These are phyloP conservation scores for Candida pseudoglaebosa DNA, from an alignment of 805 yeast species.

Conservation along the genomic window DNA sequence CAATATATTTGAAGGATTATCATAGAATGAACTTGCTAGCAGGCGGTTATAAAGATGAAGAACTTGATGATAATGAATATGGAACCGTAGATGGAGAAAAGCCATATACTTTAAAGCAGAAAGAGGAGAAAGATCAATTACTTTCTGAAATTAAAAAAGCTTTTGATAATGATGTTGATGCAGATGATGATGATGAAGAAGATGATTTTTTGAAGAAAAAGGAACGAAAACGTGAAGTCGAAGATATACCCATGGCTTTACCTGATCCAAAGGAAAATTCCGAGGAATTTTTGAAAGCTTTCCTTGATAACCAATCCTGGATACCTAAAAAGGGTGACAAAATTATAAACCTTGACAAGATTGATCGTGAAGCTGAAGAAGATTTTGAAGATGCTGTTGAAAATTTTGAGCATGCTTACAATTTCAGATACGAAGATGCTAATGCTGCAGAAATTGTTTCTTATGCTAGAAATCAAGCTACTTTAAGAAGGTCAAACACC, in stretches of 20 bases:
- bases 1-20: slow-evolving; percentile 86
- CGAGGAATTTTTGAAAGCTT: slow-evolving; percentile 69
- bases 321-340: slow-evolving; percentile 68
- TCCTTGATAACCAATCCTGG: slow-evolving; percentile 82
- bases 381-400: slow-evolving; percentile 93
- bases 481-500: slow-evolving; percentile 76
- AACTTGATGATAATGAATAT: slow-evolving; percentile 36
- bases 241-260: slow-evolving; percentile 25
- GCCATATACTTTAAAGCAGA: slow-evolving; percentile 72
- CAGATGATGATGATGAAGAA: slow-evolving; percentile 41
- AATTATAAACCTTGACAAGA: slow-evolving; percentile 46
- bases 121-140: slow-evolving; percentile 70
- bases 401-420: slow-evolving; percentile 85
- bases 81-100: slow-evolving; percentile 51
- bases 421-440: slow-evolving; percentile 92
- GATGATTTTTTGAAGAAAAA: slow-evolving; percentile 58
- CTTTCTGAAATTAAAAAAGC: slow-evolving; percentile 74
- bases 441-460: slow-evolving; percentile 86
- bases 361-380: slow-evolving; percentile 62
- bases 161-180: slow-evolving; percentile 43
- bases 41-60: slow-evolving; percentile 54
- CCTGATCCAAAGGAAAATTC: slow-evolving; percentile 61
- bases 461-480: slow-evolving; percentile 92
- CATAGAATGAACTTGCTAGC: slow-evolving; percentile 80
- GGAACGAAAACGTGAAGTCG: slow-evolving; percentile 24